These are phyloP conservation scores for Saccharum hybrid DNA, from an alignment of 202 grass and related monocot genomes.

Conservation along the genomic window DNA sequence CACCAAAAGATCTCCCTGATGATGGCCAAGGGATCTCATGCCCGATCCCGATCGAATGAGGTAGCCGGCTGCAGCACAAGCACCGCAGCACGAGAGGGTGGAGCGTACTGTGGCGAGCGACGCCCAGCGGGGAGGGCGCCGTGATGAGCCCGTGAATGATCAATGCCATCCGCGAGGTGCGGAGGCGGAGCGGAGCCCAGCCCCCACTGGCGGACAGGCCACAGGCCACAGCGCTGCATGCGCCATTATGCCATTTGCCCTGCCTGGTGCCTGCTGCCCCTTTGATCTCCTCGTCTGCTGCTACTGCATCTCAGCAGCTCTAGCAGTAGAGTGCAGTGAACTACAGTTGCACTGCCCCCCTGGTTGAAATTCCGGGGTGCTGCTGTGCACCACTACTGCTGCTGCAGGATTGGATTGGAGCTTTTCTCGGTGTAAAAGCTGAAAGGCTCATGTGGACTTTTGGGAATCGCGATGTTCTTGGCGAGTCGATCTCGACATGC, in stretches of 20 bases:
- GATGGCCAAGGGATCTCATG: conserved; percentile 47
- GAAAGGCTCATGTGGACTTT: conserved; percentile 33
- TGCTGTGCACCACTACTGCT: too few species aligned
- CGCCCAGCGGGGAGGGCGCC: too few species aligned
- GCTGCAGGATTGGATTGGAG: too few species aligned
- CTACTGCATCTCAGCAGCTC: background rate
- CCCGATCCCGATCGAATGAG: background rate
- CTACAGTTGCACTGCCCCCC: too few species aligned
- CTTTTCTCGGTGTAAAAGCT: background rate
- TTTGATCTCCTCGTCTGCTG: background rate
- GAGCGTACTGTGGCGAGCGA: conserved; percentile 39
- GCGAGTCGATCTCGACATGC: background rate
- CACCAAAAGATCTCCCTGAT: conserved; percentile 53
- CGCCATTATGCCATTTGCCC: conserved; percentile 51
- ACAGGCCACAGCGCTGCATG: conserved; percentile 41
- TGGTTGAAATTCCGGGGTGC: too few species aligned
- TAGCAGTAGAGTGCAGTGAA: too few species aligned
- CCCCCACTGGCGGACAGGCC: conserved; percentile 18
- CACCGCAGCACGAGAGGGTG: conserved; percentile 33
- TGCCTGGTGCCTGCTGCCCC: background rate
- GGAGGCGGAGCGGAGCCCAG: too few species aligned
- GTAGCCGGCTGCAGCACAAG: background rate
- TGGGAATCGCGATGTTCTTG: conserved; percentile 38
- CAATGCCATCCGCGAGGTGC: conserved; percentile 36
- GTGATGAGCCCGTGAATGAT: conserved; percentile 25